A percentile compares a stretch with the other conserved stretches of the same genome.
phyloP scores from a whole-genome alignment of 2,329 filamentous ascomycete genomes.

The Cytospora chrysosperma region DNA sequence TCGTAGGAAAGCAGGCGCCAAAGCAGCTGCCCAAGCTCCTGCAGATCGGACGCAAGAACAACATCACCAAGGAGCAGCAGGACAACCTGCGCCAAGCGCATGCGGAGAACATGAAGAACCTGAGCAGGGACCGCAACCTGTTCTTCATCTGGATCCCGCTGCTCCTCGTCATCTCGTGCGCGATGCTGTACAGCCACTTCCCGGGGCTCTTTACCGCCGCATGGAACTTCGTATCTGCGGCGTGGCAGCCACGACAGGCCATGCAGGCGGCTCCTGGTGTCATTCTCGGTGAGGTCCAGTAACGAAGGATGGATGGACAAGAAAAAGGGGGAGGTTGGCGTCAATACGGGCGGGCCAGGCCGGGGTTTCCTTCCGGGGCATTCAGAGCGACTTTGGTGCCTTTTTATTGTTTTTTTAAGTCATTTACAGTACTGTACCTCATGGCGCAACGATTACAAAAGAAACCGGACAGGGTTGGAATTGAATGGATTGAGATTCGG shows the following conservation, averaged over 20 bases:
- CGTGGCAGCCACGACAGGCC: neutral
- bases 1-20: conserved; percentile 27
- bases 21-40: conserved; percentile 44
- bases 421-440: neutral
- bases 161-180: conserved; percentile 19
- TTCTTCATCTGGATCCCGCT: conserved; percentile 60
- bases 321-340: neutral
- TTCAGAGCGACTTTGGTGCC: neutral
- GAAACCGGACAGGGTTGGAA: neutral
- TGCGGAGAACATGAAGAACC: conserved; percentile 61
- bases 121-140: conserved; percentile 63
- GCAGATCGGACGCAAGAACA: conserved; percentile 61
- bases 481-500: neutral
- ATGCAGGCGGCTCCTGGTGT: conserved; percentile 1
- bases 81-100: conserved; percentile 61
- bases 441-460: neutral
- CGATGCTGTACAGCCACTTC: conserved; percentile 21
- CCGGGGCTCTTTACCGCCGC: conserved; percentile 12
- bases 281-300: conserved; percentile 17
- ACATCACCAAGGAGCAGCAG: conserved; percentile 64
- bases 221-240: conserved; percentile 4
- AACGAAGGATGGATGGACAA: neutral
- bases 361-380: neutral
- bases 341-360: neutral
- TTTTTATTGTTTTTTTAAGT: neutral